Evolutionary conservation across 164 flowering plant species (phyloP).

Genomic region (Tetrastigma voinierianum): DNA sequence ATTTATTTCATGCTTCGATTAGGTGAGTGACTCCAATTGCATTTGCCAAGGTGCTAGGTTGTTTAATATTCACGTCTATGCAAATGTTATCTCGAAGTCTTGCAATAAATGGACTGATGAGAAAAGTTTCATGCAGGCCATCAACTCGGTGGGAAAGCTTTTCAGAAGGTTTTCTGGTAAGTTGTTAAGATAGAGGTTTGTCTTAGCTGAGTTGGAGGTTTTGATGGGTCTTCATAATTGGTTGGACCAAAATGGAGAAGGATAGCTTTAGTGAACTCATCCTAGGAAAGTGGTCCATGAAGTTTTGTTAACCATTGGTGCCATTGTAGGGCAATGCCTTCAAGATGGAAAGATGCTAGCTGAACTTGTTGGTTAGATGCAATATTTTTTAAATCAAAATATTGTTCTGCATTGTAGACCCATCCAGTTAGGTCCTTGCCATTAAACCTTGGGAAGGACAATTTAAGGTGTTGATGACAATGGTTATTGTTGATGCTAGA

Average conservation of each 20-base stretch:
- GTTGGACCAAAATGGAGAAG: conserved; percentile 1
- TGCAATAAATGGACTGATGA: too few relatives aligned
- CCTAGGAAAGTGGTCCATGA: not conserved
- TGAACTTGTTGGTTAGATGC: not conserved
- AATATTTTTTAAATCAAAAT: conserved; percentile 4
- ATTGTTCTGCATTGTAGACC: conserved; percentile 5
- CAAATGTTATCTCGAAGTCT: too few relatives aligned
- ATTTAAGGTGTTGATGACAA: conserved; percentile 2
- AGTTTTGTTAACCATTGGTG: not conserved
- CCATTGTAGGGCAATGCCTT: not conserved
- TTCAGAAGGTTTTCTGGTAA: not conserved
- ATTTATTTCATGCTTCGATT: too few relatives aligned
- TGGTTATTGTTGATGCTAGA: not conserved
- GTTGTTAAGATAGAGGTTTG: not conserved
- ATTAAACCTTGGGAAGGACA: conserved; percentile 4
- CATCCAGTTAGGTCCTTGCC: not conserved
- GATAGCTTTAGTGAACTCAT: not conserved
- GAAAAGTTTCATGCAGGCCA: not conserved
- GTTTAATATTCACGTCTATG: not conserved
- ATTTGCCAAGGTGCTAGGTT: not conserved
- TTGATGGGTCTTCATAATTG: not conserved
- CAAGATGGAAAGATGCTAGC: not conserved
- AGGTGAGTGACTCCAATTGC: conserved; percentile 6
- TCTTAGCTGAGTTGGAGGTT: not conserved
- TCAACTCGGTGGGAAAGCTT: not conserved